Percentiles rank a stretch among this genome's conserved stretches.
These are phyloP conservation scores for Pelargonium fulgidum DNA, from an alignment of 441 rosid genomes.

Conservation along the genomic window DNA sequence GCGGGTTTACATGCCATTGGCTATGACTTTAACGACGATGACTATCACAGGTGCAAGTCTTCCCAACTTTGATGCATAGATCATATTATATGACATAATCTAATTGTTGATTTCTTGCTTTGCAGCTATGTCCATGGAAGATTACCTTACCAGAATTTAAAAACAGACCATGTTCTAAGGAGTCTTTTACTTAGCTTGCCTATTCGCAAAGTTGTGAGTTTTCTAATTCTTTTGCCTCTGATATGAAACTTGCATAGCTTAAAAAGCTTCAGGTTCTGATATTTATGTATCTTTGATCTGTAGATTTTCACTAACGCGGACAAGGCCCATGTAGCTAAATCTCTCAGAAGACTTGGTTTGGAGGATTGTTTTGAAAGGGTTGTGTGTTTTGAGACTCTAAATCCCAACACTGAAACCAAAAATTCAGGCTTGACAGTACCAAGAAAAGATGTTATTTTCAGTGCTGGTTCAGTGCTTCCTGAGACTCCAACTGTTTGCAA, in stretches of 20 bases:
- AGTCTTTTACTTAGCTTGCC: conserved; percentile 62
- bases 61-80: neutral
- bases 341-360: conserved; percentile 66
- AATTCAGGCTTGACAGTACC: conserved; percentile 24
- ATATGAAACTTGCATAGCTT: neutral
- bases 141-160: conserved; percentile 65
- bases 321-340: conserved; percentile 50
- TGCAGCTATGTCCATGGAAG: conserved; percentile 73
- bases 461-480: conserved; percentile 39
- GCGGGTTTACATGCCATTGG: conserved; percentile 84
- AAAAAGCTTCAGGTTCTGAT: neutral
- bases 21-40: conserved; percentile 57
- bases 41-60: conserved; percentile 51
- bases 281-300: neutral
- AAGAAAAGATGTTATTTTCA: conserved; percentile 31
- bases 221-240: neutral
- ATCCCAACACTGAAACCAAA: conserved; percentile 32
- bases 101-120: conserved; percentile 6
- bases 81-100: conserved; percentile 6
- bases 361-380: conserved; percentile 77
- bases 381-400: conserved; percentile 73
- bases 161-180: conserved; percentile 72
- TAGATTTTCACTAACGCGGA: conserved; percentile 84
- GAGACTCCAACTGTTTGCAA: conserved; percentile 63
- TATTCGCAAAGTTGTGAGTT: conserved; percentile 64